Evolutionary conservation across 73 alveolate species (phyloP).

Genomic region (Symbiodinium pilosum): DNA sequence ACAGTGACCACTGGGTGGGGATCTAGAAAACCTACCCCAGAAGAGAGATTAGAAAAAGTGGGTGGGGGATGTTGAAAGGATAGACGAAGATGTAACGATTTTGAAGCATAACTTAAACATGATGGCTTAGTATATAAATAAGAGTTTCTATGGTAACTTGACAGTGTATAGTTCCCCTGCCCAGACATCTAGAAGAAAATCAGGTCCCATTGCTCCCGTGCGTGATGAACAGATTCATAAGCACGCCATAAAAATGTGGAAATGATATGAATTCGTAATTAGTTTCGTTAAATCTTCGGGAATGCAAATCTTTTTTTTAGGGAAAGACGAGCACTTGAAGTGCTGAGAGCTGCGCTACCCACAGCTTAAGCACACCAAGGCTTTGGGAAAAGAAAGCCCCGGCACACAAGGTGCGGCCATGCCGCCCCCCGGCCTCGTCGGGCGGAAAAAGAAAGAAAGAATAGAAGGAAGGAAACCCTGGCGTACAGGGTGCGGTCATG

Average conservation of each 20-base stretch:
- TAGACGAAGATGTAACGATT: background rate
- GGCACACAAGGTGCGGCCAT: too few relatives aligned
- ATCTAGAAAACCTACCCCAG: background rate
- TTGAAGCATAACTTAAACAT: background rate
- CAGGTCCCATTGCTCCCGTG: background rate
- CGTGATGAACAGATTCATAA: background rate
- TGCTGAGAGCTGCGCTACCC: too few relatives aligned
- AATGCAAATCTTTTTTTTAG: too few relatives aligned
- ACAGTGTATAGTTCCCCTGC: constrained; percentile 9
- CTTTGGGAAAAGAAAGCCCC: too few relatives aligned
- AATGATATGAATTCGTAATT: background rate
- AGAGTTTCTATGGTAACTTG: background rate
- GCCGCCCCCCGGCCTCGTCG: too few relatives aligned
- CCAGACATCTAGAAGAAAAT: background rate
- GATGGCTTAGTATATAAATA: background rate
- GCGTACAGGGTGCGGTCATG: too few relatives aligned
- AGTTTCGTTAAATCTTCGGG: background rate
- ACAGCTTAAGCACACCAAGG: too few relatives aligned
- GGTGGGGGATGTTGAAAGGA: background rate
- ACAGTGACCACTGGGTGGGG: background rate
- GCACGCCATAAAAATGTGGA: background rate
- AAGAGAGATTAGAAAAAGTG: background rate
- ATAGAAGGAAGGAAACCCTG: too few relatives aligned
- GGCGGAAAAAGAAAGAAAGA: too few relatives aligned
- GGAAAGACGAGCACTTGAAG: too few relatives aligned